Evolutionary conservation across 225 moss, liverwort and hornwort genomes (phyloP).

Genomic region (Polytrichum formosum): DNA sequence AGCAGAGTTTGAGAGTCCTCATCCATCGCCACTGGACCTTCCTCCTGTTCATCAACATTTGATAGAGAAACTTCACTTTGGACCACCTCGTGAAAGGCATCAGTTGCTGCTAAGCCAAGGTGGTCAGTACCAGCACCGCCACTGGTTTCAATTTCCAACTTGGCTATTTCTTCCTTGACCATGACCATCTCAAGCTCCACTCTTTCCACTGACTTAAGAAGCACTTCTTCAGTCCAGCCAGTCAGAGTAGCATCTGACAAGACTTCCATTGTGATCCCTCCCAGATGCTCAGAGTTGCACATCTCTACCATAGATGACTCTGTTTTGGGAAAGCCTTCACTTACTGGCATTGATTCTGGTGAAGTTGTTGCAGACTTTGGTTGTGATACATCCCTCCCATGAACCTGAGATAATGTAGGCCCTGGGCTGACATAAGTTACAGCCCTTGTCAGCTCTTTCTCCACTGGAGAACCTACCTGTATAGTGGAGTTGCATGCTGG

Average conservation of each 20-base stretch:
- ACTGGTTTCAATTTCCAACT: constrained; percentile 17
- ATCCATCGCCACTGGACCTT: constrained; percentile 34
- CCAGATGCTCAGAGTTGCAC: constrained; percentile 12
- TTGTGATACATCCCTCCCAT: constrained; percentile 29
- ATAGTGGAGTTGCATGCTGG: constrained; percentile 2
- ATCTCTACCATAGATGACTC: constrained; percentile 4
- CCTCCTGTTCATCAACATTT: constrained; percentile 12
- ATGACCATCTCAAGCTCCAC: constrained; percentile 37
- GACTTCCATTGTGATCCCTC: constrained; percentile 11
- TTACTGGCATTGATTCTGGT: constrained; percentile 20
- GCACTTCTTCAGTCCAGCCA: constrained; percentile 24
- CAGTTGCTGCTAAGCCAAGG: constrained; percentile 9
- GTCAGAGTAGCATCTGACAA: constrained; percentile 8
- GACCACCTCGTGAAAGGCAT: constrained; percentile 10
- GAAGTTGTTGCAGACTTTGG: constrained; percentile 12
- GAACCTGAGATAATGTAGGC: constrained; percentile 19
- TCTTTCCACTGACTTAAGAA: constrained; percentile 26
- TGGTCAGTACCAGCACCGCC: background rate
- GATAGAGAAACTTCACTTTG: constrained; percentile 10
- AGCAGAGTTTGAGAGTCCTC: constrained; percentile 20
- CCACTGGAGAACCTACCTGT: background rate
- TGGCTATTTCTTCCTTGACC: constrained; percentile 36
- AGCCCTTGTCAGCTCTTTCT: constrained; percentile 6
- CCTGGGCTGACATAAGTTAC: constrained; percentile 11
- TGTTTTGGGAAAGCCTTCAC: constrained; percentile 16